Conservation (phyloP, 805 yeast genomes). For the Martiniozyma abietophila region DNA sequence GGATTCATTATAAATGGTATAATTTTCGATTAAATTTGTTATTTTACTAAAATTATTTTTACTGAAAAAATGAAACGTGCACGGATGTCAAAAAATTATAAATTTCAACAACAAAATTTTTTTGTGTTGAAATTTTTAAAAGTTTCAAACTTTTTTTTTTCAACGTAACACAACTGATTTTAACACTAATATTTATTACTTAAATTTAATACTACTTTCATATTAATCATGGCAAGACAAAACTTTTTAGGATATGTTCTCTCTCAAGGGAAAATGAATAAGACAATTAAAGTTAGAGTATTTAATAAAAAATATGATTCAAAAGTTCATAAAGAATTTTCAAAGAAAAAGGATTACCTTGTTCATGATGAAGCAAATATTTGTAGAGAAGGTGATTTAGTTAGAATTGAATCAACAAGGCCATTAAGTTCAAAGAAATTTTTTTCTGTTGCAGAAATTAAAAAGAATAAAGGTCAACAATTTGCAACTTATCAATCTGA, state of each 20-base stretch:
- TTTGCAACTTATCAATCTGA: slow-evolving; percentile 70
- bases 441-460: slow-evolving; percentile 88
- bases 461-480: slow-evolving; percentile 83
- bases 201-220: too few relatives aligned
- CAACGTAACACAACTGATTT: too few relatives aligned
- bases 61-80: too few relatives aligned
- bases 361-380: slow-evolving; percentile 92
- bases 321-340: slow-evolving; percentile 62
- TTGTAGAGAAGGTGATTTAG: slow-evolving; percentile 92
- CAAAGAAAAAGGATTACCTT: slow-evolving; percentile 71
- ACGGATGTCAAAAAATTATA: too few relatives aligned
- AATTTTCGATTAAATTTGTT: too few relatives aligned
- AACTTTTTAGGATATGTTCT: slow-evolving; percentile 88
- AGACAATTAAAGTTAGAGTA: slow-evolving; percentile 90
- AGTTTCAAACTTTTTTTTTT: too few relatives aligned
- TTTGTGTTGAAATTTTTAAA: too few relatives aligned
- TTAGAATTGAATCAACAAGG: slow-evolving; percentile 82
- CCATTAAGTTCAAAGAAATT: slow-evolving; percentile 74
- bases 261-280: slow-evolving; percentile 93
- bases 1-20: too few relatives aligned
- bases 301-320: slow-evolving; percentile 67
- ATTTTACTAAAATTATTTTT: too few relatives aligned
- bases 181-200: too few relatives aligned
- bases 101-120: too few relatives aligned
- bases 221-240: slow-evolving; percentile 93